Conservation (phyloP, 345 rosid species). For the rapeseed (Brassica napus) region DNA sequence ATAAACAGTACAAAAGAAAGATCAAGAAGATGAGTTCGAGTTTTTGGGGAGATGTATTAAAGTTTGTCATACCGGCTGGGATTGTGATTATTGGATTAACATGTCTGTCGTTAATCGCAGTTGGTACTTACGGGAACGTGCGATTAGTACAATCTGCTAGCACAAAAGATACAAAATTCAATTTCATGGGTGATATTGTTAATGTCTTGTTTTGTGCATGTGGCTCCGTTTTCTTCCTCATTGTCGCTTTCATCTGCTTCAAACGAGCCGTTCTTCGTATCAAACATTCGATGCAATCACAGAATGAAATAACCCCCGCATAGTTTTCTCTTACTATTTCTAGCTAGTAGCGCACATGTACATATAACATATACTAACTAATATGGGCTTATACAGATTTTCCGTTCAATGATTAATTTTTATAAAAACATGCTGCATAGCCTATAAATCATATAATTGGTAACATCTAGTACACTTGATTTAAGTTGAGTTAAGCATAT, state of each 20-base stretch:
- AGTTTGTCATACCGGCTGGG: conserved; percentile 5
- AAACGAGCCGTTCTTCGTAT: not conserved
- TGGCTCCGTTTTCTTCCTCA: not conserved
- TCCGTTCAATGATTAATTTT: no score
- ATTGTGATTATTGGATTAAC: not conserved
- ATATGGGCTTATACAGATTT: not conserved
- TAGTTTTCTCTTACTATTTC: not conserved
- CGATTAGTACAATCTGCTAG: not conserved
- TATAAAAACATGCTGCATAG: not conserved
- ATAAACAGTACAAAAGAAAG: not conserved
- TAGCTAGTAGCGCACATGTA: not conserved
- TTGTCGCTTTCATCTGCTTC: not conserved
- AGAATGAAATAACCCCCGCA: not conserved
- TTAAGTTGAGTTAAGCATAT: no score
- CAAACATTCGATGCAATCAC: not conserved
- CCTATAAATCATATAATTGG: not conserved
- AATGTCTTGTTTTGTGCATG: not conserved
- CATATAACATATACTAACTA: no score
- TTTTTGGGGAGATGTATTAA: conserved; percentile 13
- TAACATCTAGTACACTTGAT: no score
- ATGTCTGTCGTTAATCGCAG: not conserved
- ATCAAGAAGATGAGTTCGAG: not conserved
- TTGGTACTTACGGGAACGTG: not conserved
- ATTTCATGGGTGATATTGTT: conserved; percentile 3
- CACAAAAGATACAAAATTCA: not conserved